Evolutionary conservation across 2,329 filamentous ascomycete genomes (phyloP), one percentile per base, ranked within the genome.

Genomic region (Monilinia fructicola): DNA sequence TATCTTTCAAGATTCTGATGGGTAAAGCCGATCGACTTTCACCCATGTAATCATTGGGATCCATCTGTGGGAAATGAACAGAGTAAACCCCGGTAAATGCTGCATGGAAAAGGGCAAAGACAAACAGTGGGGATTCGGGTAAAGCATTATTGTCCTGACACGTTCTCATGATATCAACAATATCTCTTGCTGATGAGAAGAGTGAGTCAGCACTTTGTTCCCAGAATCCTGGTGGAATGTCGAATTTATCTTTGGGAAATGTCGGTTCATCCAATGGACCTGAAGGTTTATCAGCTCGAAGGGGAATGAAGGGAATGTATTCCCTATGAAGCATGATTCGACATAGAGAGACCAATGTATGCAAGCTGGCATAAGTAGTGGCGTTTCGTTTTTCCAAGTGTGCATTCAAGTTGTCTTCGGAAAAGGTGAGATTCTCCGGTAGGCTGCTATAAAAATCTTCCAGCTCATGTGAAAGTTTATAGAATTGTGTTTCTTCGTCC

Each of bases 291-390:
- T 73, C 69, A 70, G 81, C 85, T 11, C 81, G 80, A 21, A 89
- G 79, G 2, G 88, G 85, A 21, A 89, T 81, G 72, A 89, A 90
- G 0, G 88, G 87, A 35, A 90, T 81, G 69, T 88, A 90, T 74
- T 90, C 87, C 69, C 88, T 81, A 72, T 90, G 86, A 38, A 91
- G 80, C 78, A 90, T 86, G 69, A 92, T 87, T 66, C 84, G 82
- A 74, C 87, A 90, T 2, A 91, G 79, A 1, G 84, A 83, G 67
- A 86, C 84, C 0, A 90, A 82, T 71, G 87, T 86, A 72, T 92
- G 89, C 65, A 92, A 78, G 4, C 89, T 82, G 12, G 87, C 84
- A 73, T 89, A 92, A 10, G 84, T 83, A 55, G 87, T 87, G 1
- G 85, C 85, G 1, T 85, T 85, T 53, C 85, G 82, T 65, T 85